Conservation (phyloP, 1,139 yeast species). For the Eremothecium cymbalariae region DNA sequence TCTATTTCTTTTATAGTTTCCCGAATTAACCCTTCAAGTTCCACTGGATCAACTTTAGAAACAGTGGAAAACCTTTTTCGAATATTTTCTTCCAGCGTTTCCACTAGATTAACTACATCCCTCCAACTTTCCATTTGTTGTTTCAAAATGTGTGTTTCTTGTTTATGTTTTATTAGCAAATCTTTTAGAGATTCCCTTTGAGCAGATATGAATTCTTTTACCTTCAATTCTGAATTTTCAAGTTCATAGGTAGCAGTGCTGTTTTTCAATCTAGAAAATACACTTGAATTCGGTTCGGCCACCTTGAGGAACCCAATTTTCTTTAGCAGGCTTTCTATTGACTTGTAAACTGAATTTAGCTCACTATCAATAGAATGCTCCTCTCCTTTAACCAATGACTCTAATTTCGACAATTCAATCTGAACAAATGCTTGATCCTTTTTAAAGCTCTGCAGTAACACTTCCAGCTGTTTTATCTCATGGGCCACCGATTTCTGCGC, state of each 20-base stretch:
- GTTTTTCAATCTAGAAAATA: not conserved
- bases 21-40: constrained; percentile 13
- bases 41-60: constrained; percentile 8
- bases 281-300: constrained; percentile 1
- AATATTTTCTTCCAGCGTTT: constrained; percentile 17
- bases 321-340: constrained; percentile 14
- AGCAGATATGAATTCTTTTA: constrained; percentile 16
- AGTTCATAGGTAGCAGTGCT: constrained; percentile 9
- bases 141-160: constrained; percentile 14
- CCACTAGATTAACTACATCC: constrained; percentile 17
- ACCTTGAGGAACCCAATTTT: constrained; percentile 18
- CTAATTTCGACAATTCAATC: constrained; percentile 17
- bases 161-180: constrained; percentile 20
- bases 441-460: constrained; percentile 17
- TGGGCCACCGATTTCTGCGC: constrained; percentile 12
- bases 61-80: constrained; percentile 7
- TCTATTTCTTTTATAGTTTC: constrained; percentile 12
- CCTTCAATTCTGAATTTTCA: constrained; percentile 12
- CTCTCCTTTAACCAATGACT: constrained; percentile 12
- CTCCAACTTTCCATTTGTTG: constrained; percentile 20
- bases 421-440: constrained; percentile 22
- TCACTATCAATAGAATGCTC: constrained; percentile 13
- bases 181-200: constrained; percentile 18
- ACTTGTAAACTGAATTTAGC: constrained; percentile 11
- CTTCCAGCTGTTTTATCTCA: constrained; percentile 19